Evolutionary conservation across 2,329 filamentous ascomycete species (phyloP), one percentile per base, ranked within the genome.

Genomic region (Claviceps digitariae): DNA sequence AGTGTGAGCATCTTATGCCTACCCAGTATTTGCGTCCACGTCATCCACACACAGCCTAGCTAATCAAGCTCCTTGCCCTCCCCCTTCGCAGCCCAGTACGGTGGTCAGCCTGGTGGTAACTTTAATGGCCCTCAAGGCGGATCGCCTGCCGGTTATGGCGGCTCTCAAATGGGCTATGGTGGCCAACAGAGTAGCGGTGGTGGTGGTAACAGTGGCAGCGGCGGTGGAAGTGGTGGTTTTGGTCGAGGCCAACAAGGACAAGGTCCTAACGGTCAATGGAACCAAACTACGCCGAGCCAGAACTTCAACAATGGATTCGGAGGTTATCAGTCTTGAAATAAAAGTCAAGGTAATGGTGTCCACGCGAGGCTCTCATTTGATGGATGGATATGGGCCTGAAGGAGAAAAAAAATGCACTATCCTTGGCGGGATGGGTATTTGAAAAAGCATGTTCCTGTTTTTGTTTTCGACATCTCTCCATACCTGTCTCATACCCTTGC

Each of bases 161-260:
- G 78, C 60, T 83, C 84, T 64, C 81, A 81, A 55, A 86, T 87
- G 77, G 78, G 78, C 58, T 87, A 86, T 71, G 84, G 77, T 63
- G 83, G 75, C 58, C 84, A 79, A 61, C 78, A 84, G 60, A 93
- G 85, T 65, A 86, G 87, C 61, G 88, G 88, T 57, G 31, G 31
- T 34, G 10, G 10, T 34, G 31, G 31, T 62, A 88, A 88, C 56
- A 88, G 87, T 62, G 88, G 41, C 6, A 21, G 41, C 7, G 41
- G 43, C 13, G 43, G 43, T 13, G 43, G 36, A 38, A 38, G 36
- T 38, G 88, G 87, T 62, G 88, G 88, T 57, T 95, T 90, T 65
- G 88, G 87, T 57, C 87, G 89, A 66, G 88, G 87, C 59, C 79
- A 82, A 61, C 75, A 78, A 63, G 73, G 74, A 61, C 75, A 78